Percentiles rank a stretch among this genome's conserved stretches.
These are phyloP conservation scores for Serendipita vermifera DNA, from an alignment of 768 basidiomycete species.

Conservation along the genomic window DNA sequence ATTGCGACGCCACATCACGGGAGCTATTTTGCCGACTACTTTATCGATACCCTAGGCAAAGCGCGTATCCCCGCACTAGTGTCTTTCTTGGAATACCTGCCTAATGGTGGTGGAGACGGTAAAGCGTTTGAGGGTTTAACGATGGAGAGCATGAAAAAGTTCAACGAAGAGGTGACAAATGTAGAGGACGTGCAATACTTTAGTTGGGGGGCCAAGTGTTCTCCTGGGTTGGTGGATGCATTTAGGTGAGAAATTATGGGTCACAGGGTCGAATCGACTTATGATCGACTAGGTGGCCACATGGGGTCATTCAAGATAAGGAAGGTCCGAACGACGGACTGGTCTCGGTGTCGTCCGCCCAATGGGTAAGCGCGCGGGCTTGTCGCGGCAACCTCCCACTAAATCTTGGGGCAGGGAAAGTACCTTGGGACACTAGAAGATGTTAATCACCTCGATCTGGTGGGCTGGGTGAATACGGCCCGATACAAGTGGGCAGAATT, in stretches of 20 bases:
- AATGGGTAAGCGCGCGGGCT: constrained; percentile 44
- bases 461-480: constrained; percentile 87
- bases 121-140: constrained; percentile 86
- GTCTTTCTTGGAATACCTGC: constrained; percentile 55
- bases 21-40: constrained; percentile 85
- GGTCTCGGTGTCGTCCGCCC: constrained; percentile 73
- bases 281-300: constrained; percentile 39
- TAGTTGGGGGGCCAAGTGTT: constrained; percentile 88
- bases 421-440: constrained; percentile 85
- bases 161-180: constrained; percentile 80
- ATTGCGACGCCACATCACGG: constrained; percentile 93
- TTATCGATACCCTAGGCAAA: constrained; percentile 59
- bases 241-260: constrained; percentile 46
- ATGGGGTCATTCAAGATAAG: constrained; percentile 66
- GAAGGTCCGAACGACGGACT: constrained; percentile 94
- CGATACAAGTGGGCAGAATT: constrained; percentile 83
- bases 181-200: constrained; percentile 72
- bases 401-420: constrained; percentile 46
- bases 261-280: neutral
- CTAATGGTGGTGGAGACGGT: constrained; percentile 90
- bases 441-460: constrained; percentile 86
- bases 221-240: constrained; percentile 81
- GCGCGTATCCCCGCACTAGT: constrained; percentile 33
- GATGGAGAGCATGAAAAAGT: constrained; percentile 67
- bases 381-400: neutral